Base-by-base conservation (phyloP, 2,329 filamentous ascomycete genomes). In the Neobulgaria alba region DNA sequence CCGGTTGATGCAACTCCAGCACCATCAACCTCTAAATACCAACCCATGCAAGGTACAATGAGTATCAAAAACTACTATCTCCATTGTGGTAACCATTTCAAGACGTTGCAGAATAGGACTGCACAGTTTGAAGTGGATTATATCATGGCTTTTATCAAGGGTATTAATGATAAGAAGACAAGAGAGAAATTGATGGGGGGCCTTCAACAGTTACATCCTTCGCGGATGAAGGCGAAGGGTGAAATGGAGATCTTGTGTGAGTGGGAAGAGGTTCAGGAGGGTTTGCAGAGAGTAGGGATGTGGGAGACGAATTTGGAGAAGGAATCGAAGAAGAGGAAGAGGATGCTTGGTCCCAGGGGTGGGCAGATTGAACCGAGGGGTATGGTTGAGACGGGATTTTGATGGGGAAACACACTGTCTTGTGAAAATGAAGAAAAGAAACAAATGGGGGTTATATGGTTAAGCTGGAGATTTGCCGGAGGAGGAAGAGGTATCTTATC, bases 181-280 rank as follows among this genome's bases (percentile, higher is more conserved):
- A 39, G 32, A 9, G 36, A 51, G 3, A 45, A 41, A 29, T 38
- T 53, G 26, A 30, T 47, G 14, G 35, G 37, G 3, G 37, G 47
- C 20, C 33, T 55, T 29, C 33, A 40, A 29, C 35, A 45, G 14
- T 33, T 45, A 12, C 43, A 51, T 32, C 35, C 39, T 3, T 42
- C 36, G 2, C 40, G 31, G 15, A 45, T 17, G 5, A 50, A 35
- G 18, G 39, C 40, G 15, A 43, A 48, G 33, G 48, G 50, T 8
- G 38, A 31, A 3, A 31, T 46, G 3, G 42, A 50, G 36, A 39
- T 53, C n/a, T 29, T 50, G 26, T 55, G 52, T 33, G 36, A 31
- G 9, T 55, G 52, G 52, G 33, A 39, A 12, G 51, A 52, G 29
- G 33, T 55, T 7, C 23, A 33, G 29, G 38, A 44, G 10, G 52